Evolutionary conservation across 2,329 filamentous ascomycete genomes (phyloP), one percentile per base, ranked within the genome.

Genomic region (Ambrosiella xylebori): DNA sequence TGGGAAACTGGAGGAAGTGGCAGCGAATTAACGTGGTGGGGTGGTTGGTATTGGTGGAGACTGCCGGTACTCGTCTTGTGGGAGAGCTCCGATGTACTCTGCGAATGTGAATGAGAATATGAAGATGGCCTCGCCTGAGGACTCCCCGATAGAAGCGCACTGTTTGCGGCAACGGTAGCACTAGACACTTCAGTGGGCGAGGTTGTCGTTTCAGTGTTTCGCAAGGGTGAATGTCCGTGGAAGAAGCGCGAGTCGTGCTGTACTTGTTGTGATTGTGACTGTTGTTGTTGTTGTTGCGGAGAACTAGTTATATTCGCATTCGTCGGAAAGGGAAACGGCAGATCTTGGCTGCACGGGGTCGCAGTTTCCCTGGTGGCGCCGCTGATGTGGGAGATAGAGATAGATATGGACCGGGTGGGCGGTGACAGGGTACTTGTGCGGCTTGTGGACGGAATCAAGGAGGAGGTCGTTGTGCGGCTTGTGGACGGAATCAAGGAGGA

Each of bases 351-450:
- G 27, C 1, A 13, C 9, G 57, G 50, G 8, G 40, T 58, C 15
- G 50, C 38, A 19, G 41, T 58, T 35, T 12, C 51, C 37, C 35
- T 11, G 27, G 56, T 41, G 12, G 17, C 41, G 38, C 47, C 50
- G 38, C 36, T 41, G 7, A 58, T 45, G 36, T 54, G 56, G 7
- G 41, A 47, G 4, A 51, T 36, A 4, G 57, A 55, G 12, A 54
- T 54, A 38, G 57, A 58, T 38, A 58, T 49, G 6, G 51, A 49
- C 11, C 57, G 57, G 39, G 39, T 19, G 7, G 44, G 50, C 13
- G 45, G 56, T n/a, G 51, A 54, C 15, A 51, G 57, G 19, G 40
- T 54, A 15, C 44, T 47, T 15, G 44, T 13, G 11, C 44, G 50
- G 49, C 35, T 44, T 54, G 41, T 54, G 36, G 57, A 53, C 7